Base-by-base conservation (phyloP, 805 yeast genomes). In the Phaffomyces opuntiae region DNA sequence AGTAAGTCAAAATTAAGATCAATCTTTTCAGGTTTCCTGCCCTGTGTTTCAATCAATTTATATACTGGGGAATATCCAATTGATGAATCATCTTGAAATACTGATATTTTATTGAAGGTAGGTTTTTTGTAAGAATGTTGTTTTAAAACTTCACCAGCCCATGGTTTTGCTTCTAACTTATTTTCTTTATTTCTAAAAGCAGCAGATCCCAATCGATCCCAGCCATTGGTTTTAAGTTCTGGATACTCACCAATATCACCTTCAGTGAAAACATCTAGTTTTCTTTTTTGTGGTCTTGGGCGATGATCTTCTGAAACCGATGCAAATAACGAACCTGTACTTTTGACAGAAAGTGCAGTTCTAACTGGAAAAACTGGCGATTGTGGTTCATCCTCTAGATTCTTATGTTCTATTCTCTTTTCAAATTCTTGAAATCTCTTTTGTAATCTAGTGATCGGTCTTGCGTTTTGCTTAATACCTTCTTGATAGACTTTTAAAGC, bases 161-260 rank as follows among this genome's bases (percentile, higher is more conserved):
- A 81, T 0, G 81, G 74, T 9, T 65, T 68, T 1, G 88, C 70
- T 2, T 67, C 65, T 19, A 75, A 37, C 7, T 60, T 64, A 57
- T 87, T 87, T 59, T 87, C 96, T 59, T 86, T 86, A 39, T 71
- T 69, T 43, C 86, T 61, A 14, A 67, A 60, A 9, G 65, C 66
- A 1, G 77, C 61, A 0, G 80, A 53, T 7, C 80, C 87, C 24
- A 80, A 58, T 31, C 66, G 63, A 39, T 71, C 73, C 75, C 81
- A 68, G 1, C 69, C 69, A 6, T 64, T 64, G 6, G 54, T 48
- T 24, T 40, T 54, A 7, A 47, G 5, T 4, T 39, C 42, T 2
- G 47, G 45, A 12, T 45, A 53, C 1, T 45, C 49, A 8, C 43
- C 54, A 1, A 6, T 9, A 29, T 52, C 56, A 6, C 39, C 39